These are phyloP conservation scores for Neurospora crassa DNA, from an alignment of 2,329 filamentous ascomycete genomes.

Conservation along the genomic window DNA sequence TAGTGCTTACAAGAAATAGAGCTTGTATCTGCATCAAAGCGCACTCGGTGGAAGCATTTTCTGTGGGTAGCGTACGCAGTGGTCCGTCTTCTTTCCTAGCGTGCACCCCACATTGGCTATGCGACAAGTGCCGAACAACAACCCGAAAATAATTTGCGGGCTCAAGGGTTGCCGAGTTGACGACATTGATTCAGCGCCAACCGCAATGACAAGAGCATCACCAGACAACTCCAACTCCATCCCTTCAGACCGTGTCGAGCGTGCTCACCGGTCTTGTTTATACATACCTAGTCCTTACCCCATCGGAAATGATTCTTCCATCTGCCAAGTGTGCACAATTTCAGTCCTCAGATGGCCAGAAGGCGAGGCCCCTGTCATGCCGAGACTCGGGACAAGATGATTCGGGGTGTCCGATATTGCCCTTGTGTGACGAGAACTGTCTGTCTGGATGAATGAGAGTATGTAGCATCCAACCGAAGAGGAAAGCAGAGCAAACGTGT, in stretches of 20 bases:
- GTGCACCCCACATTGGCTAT: not conserved
- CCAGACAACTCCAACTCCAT: not conserved
- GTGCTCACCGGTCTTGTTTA: not conserved
- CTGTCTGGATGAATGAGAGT: not conserved
- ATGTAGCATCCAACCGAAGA: not conserved
- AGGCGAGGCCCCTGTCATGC: not conserved
- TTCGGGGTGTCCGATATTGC: not conserved
- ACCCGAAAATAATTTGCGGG: not conserved
- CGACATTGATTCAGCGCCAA: not conserved
- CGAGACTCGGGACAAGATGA: too few species aligned
- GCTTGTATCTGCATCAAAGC: not conserved
- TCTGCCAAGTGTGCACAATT: not conserved
- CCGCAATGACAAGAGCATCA: not conserved
- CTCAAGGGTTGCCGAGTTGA: not conserved
- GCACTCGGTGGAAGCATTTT: not conserved
- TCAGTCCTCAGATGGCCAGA: not conserved
- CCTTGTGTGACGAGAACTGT: not conserved
- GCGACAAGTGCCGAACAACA: not conserved
- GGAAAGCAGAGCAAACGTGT: not conserved
- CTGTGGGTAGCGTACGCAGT: not conserved
- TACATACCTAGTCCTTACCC: not conserved
- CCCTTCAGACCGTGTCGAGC: not conserved
- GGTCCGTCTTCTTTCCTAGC: not conserved
- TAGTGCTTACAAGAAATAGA: not conserved
- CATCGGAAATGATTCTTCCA: not conserved